phyloP scores from a whole-genome alignment of 495 filamentous ascomycete genomes.

The Xylaria intraflava region DNA sequence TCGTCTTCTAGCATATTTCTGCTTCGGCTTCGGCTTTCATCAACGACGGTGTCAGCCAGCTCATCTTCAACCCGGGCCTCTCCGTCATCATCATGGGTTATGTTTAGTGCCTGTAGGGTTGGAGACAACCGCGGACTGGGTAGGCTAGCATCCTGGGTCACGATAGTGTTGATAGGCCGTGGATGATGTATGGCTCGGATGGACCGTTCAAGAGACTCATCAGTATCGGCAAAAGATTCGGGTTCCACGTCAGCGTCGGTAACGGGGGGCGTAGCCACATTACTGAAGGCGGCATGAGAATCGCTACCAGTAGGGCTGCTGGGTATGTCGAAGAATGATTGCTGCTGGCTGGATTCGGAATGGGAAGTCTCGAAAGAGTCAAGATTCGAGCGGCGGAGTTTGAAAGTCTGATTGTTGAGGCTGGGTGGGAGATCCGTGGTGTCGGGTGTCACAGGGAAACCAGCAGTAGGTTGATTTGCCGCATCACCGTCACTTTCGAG shows the following conservation, averaged over 20 bases:
- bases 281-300: conserved; percentile 42
- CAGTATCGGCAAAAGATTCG: conserved; percentile 43
- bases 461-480: conserved; percentile 16
- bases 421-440: conserved; percentile 30
- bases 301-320: conserved; percentile 44
- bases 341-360: conserved; percentile 38
- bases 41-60: conserved; percentile 16
- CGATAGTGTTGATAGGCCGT: conserved; percentile 53
- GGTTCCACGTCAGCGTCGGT: conserved; percentile 49
- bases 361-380: conserved; percentile 32
- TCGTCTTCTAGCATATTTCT: conserved; percentile 17
- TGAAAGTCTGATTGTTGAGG: conserved; percentile 23
- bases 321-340: conserved; percentile 38
- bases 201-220: conserved; percentile 36
- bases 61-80: conserved; percentile 30
- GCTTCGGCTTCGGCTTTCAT: conserved; percentile 21
- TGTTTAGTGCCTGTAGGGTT: conserved; percentile 63
- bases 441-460: conserved; percentile 45
- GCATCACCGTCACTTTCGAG: conserved; percentile 20
- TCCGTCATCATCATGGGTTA: conserved; percentile 35
- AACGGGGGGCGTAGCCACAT: conserved; percentile 52
- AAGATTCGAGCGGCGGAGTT: conserved; percentile 25
- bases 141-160: conserved; percentile 79
- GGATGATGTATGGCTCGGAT: conserved; percentile 30
- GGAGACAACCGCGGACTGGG: conserved; percentile 94